Conservation (phyloP, 2,329 filamentous ascomycete species). For the Phoma sp. region DNA sequence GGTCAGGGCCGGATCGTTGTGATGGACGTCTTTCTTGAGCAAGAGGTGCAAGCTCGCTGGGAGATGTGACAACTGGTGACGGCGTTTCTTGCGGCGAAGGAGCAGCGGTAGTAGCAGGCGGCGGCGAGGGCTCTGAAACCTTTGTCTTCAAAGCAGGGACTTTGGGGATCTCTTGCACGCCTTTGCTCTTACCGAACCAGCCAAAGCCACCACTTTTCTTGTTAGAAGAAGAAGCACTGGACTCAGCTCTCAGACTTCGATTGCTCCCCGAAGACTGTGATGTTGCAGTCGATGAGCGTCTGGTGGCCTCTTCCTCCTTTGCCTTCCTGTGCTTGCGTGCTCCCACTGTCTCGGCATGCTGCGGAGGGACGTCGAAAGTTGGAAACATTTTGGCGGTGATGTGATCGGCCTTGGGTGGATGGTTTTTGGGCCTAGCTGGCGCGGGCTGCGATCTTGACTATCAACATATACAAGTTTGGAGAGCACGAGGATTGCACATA, state of each 20-base stretch:
- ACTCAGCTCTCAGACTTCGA: conserved; percentile 15
- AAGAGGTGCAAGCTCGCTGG: conserved; percentile 9
- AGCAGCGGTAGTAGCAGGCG: not conserved
- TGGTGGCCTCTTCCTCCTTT: conserved; percentile 26
- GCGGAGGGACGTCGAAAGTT: conserved; percentile 34
- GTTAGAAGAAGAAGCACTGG: conserved; percentile 6
- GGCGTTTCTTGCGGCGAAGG: conserved; percentile 18
- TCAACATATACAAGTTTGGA: conserved; percentile 13
- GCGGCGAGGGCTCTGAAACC: conserved; percentile 5
- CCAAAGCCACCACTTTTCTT: conserved; percentile 21
- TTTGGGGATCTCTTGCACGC: conserved; percentile 32
- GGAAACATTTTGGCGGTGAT: conserved; percentile 29
- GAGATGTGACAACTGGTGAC: conserved; percentile 14
- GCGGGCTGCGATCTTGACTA: conserved; percentile 8
- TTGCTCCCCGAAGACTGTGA: conserved; percentile 33
- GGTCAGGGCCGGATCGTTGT: conserved; percentile 8
- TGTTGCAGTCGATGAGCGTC: conserved; percentile 26
- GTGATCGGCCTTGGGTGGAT: conserved; percentile 9
- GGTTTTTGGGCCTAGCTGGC: conserved; percentile 12
- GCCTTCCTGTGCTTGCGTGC: conserved; percentile 32
- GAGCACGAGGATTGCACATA: conserved; percentile 17
- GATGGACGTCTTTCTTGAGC: conserved; percentile 5
- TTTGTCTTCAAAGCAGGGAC: conserved; percentile 20
- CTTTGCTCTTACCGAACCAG: conserved; percentile 33
- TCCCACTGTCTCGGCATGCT: conserved; percentile 34